Conservation (phyloP, 345 rosid genomes). For the Acer campestre region DNA sequence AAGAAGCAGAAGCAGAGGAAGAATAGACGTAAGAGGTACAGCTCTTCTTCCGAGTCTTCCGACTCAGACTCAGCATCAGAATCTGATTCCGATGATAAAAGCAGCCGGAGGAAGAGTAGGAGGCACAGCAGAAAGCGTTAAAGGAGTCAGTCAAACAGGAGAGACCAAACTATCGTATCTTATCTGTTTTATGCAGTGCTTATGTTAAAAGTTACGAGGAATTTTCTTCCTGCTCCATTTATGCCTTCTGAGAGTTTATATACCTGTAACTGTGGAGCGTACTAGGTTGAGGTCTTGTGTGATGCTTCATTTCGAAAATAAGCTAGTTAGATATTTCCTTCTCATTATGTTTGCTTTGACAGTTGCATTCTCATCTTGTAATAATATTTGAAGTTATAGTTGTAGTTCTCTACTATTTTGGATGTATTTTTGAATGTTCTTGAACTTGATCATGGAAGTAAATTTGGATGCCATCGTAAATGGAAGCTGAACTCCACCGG, state of each 20-base stretch:
- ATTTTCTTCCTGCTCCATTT: neutral
- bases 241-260: neutral
- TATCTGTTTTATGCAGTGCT: neutral
- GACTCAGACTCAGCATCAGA: constrained; percentile 70
- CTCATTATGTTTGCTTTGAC: neutral
- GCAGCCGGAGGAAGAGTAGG: constrained; percentile 61
- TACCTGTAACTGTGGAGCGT: constrained; percentile 1
- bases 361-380: constrained; percentile 17
- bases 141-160: constrained; percentile 9
- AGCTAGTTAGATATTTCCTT: constrained; percentile 10
- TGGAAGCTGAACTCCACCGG: too few relatives aligned
- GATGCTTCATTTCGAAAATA: constrained; percentile 4
- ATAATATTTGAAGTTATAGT: neutral
- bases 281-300: neutral
- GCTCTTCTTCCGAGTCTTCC: constrained; percentile 80
- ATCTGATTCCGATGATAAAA: constrained; percentile 70
- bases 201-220: neutral
- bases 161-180: neutral
- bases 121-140: constrained; percentile 59
- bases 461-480: neutral
- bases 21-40: constrained; percentile 50
- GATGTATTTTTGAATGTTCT: neutral
- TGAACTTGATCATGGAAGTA: neutral
- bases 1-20: constrained; percentile 69
- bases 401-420: constrained; percentile 7